Percentiles rank a stretch among this genome's conserved stretches.
These are phyloP conservation scores for Sporopachydermia quercuum DNA, from an alignment of 805 yeast species.

Conservation along the genomic window DNA sequence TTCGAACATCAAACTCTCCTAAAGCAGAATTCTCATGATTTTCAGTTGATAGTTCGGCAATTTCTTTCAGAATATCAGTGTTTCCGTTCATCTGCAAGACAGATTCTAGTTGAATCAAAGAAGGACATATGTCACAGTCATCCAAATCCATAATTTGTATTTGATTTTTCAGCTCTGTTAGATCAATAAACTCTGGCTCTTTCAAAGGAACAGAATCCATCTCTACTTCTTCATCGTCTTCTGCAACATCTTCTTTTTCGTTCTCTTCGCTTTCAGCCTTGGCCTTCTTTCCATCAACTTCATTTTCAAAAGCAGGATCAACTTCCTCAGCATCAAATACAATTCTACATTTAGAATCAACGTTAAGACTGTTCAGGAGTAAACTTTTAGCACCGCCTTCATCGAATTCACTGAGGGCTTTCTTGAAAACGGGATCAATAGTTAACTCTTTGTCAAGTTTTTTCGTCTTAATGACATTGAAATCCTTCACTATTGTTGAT, in stretches of 20 bases:
- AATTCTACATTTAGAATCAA: constrained; percentile 38
- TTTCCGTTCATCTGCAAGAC: constrained; percentile 25
- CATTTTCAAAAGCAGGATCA: constrained; percentile 18
- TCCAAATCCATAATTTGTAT: constrained; percentile 18
- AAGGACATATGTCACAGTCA: constrained; percentile 45
- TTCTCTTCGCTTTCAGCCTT: constrained; percentile 3
- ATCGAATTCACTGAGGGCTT: constrained; percentile 63
- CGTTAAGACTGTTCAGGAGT: constrained; percentile 42
- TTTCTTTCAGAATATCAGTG: constrained; percentile 21
- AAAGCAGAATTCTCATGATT: not conserved
- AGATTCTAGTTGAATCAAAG: constrained; percentile 42
- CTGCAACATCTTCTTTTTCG: constrained; percentile 2
- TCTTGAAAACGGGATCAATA: constrained; percentile 63
- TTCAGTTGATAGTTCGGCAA: constrained; percentile 19
- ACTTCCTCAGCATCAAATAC: constrained; percentile 44
- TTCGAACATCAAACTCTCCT: not conserved
- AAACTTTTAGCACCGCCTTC: constrained; percentile 73
- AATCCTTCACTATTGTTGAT: constrained; percentile 15
- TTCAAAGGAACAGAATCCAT: constrained; percentile 9
- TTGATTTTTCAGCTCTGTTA: constrained; percentile 6
- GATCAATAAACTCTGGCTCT: constrained; percentile 11
- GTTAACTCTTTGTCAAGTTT: constrained; percentile 48
- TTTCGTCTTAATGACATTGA: constrained; percentile 35
- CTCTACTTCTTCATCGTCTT: constrained; percentile 12
- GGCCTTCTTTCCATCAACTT: constrained; percentile 13